Percentiles rank a stretch among this genome's conserved stretches.
Conservation (phyloP, 2,329 filamentous ascomycete genomes). For the Exophiala alcalophila region DNA sequence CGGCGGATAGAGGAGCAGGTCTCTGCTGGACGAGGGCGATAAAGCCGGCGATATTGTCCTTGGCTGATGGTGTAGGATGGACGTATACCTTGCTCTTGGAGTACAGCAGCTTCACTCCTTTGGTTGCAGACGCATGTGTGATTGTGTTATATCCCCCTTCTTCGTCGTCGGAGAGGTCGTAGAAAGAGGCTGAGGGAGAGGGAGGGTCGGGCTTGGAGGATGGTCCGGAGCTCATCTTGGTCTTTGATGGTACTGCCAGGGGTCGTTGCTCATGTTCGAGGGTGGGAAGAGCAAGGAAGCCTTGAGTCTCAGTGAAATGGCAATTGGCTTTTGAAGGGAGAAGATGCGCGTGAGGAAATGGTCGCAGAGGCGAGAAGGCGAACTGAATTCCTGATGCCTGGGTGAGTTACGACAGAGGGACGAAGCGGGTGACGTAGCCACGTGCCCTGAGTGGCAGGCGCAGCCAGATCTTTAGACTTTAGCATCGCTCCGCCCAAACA, state of each 20-base stretch:
- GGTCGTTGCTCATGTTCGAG: no score
- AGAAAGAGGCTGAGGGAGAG: slow-evolving; percentile 84
- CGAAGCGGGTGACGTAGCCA: slow-evolving; percentile 12
- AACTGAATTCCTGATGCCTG: slow-evolving; percentile 26
- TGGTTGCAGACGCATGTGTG: slow-evolving; percentile 70
- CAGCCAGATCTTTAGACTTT: no score
- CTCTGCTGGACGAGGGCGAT: slow-evolving; percentile 93
- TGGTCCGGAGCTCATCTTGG: slow-evolving; percentile 15
- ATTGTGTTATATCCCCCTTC: slow-evolving; percentile 95
- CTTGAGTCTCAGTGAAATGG: no score
- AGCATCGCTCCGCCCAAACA: no score
- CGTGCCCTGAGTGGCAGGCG: no score
- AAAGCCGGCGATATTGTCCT: slow-evolving; percentile 94
- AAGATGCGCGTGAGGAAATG: neutral
- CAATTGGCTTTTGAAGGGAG: no score
- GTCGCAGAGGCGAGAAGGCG: no score
- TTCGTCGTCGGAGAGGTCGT: slow-evolving; percentile 93
- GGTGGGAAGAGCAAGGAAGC: no score
- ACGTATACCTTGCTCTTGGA: slow-evolving; percentile 99
- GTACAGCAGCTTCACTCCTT: slow-evolving; percentile 88
- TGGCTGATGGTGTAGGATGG: slow-evolving; percentile 86
- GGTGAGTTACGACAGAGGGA: neutral
- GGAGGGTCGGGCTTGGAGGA: slow-evolving; percentile 38
- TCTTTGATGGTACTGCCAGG: neutral
- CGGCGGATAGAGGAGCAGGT: slow-evolving; percentile 32